These are phyloP conservation scores for Hortiboletus flavorubellus DNA, from an alignment of 768 basidiomycete species.

Conservation along the genomic window DNA sequence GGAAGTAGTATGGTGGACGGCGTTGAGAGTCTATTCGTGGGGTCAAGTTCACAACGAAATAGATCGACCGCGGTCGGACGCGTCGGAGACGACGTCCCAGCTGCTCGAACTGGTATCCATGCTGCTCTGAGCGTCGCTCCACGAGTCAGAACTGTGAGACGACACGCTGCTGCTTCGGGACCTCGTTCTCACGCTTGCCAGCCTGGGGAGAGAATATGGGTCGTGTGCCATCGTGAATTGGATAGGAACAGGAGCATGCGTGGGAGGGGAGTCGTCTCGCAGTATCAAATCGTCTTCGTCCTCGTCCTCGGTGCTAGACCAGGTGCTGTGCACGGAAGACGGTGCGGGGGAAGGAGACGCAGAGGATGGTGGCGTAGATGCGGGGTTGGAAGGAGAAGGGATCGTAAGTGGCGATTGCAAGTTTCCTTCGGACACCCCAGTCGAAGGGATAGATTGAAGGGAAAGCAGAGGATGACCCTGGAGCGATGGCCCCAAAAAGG, in stretches of 20 bases:
- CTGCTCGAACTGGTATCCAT: conserved; percentile 2
- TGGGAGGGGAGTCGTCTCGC: not conserved
- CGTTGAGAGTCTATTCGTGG: too few relatives aligned
- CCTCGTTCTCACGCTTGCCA: not conserved
- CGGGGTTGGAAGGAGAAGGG: conserved; percentile 13
- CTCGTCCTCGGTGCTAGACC: conserved; percentile 13
- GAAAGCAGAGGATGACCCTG: conserved; percentile 6
- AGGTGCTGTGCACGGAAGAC: conserved; percentile 4
- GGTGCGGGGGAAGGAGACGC: conserved; percentile 16
- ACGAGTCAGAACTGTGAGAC: conserved; percentile 16
- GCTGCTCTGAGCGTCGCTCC: conserved; percentile 29
- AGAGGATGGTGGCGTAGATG: conserved; percentile 16
- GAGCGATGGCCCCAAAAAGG: conserved; percentile 2
- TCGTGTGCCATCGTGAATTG: not conserved
- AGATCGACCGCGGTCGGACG: not conserved
- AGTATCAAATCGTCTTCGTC: conserved; percentile 8
- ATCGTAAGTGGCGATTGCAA: conserved; percentile 28
- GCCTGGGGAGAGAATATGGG: not conserved
- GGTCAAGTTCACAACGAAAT: not conserved
- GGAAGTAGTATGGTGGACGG: too few relatives aligned
- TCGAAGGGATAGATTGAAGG: conserved; percentile 31
- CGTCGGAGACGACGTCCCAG: conserved; percentile 28
- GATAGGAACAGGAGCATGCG: not conserved
- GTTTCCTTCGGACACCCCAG: conserved; percentile 14
- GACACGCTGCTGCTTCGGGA: conserved; percentile 16